Evolutionary conservation across 306 rosid species (phyloP).

Genomic region (Adenanthera pavonina): DNA sequence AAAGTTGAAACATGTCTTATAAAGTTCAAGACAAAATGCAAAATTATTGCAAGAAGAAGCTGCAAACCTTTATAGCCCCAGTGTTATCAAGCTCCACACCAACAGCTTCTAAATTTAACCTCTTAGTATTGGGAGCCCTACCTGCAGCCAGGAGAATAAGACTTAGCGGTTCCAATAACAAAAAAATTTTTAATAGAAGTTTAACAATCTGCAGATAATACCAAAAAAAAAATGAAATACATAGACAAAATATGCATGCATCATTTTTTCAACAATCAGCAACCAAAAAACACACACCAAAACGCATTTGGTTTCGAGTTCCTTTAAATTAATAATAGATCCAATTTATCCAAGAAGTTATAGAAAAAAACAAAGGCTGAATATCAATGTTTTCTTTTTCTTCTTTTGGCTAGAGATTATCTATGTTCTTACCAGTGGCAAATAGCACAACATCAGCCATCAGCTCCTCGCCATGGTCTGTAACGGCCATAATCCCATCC

Average conservation of each 20-base stretch:
- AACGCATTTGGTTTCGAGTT: not conserved
- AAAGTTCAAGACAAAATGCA: conserved; percentile 31
- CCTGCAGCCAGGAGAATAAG: conserved; percentile 57
- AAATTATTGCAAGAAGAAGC: conserved; percentile 27
- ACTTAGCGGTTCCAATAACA: not conserved
- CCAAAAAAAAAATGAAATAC: not conserved
- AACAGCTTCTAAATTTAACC: conserved; percentile 82
- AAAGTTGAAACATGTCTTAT: conserved; percentile 16
- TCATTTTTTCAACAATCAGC: not conserved
- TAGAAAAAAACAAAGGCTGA: not conserved
- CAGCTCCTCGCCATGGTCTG: conserved; percentile 96
- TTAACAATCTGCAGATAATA: not conserved
- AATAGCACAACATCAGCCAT: conserved; percentile 85
- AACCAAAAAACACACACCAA: not conserved
- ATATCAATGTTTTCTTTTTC: not conserved
- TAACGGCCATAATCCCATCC: conserved; percentile 77
- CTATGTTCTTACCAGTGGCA: conserved; percentile 80
- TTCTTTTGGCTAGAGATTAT: not conserved
- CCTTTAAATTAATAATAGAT: not conserved
- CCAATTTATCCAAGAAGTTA: not conserved
- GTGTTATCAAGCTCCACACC: conserved; percentile 77
- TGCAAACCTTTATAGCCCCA: conserved; percentile 80
- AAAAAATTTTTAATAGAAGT: not conserved
- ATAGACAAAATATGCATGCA: not conserved
- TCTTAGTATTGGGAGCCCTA: conserved; percentile 84